Evolutionary conservation across 1,139 yeast genomes (phyloP).

Genomic region (Geotrichum candidum): DNA sequence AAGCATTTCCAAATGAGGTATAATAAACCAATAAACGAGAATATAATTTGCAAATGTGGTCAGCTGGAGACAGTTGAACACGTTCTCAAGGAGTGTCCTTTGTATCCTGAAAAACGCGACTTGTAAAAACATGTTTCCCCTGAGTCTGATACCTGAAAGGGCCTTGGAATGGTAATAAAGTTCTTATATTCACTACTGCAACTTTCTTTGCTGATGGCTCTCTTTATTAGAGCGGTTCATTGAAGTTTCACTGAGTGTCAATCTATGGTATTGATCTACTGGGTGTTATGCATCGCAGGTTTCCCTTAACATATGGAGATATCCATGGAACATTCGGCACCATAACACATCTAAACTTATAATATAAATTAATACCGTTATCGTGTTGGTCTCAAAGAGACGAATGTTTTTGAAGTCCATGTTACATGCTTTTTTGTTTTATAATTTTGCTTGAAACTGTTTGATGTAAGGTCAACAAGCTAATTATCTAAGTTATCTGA

Average conservation of each 20-base stretch:
- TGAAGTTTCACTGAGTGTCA: not conserved
- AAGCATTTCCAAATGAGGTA: not conserved
- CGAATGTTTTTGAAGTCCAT: not conserved
- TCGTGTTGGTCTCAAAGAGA: not conserved
- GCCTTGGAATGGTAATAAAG: no score
- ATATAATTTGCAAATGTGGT: not conserved
- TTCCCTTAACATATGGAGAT: not conserved
- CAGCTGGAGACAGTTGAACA: not conserved
- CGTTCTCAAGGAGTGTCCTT: not conserved
- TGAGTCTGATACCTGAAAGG: no score
- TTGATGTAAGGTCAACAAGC: no score
- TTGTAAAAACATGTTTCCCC: no score
- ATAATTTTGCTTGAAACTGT: no score
- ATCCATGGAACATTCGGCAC: not conserved
- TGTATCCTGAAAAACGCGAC: not conserved
- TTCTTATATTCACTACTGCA: no score
- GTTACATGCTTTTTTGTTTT: no score
- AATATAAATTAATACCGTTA: no score
- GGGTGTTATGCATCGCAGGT: no score
- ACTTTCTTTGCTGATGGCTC: not conserved
- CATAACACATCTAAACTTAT: no score
- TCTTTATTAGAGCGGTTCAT: not conserved
- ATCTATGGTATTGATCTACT: no score
- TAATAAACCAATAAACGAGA: not conserved
- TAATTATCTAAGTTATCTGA: no score